Conservation (phyloP, 2,329 filamentous ascomycete species). For the Phoma sp. region DNA sequence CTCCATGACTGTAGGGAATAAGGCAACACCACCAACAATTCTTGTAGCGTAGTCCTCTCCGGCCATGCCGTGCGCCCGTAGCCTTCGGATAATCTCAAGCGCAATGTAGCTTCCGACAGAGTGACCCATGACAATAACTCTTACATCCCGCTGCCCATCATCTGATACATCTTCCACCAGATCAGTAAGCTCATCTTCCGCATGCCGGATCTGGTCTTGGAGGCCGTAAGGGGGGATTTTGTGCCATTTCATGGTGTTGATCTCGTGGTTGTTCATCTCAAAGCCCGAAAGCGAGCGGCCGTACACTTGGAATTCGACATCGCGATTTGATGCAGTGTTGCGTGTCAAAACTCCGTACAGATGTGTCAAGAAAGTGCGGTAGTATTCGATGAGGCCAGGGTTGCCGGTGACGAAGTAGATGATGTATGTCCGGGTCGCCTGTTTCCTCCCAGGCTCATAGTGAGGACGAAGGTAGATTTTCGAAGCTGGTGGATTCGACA, state of each 20-base stretch:
- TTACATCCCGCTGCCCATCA: constrained; percentile 35
- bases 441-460: constrained; percentile 28
- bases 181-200: constrained; percentile 53
- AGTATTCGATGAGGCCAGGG: constrained; percentile 78
- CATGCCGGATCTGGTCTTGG: constrained; percentile 59
- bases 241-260: constrained; percentile 31
- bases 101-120: constrained; percentile 57
- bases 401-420: constrained; percentile 80
- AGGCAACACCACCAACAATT: constrained; percentile 46
- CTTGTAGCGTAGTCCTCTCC: constrained; percentile 31
- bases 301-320: constrained; percentile 47
- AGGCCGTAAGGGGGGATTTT: constrained; percentile 51
- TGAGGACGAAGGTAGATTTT: constrained; percentile 36
- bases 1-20: constrained; percentile 59
- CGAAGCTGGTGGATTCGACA: constrained; percentile 23
- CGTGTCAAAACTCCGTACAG: constrained; percentile 63
- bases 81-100: constrained; percentile 51
- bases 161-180: constrained; percentile 44
- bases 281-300: constrained; percentile 55
- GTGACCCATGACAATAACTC: constrained; percentile 54
- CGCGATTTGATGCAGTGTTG: constrained; percentile 24
- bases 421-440: constrained; percentile 52
- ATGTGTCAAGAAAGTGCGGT: constrained; percentile 69
- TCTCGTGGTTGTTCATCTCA: constrained; percentile 39
- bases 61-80: constrained; percentile 35